phyloP scores from a whole-genome alignment of 371 early-diverging fungal genomes.

The Chytridium lagenaria region DNA sequence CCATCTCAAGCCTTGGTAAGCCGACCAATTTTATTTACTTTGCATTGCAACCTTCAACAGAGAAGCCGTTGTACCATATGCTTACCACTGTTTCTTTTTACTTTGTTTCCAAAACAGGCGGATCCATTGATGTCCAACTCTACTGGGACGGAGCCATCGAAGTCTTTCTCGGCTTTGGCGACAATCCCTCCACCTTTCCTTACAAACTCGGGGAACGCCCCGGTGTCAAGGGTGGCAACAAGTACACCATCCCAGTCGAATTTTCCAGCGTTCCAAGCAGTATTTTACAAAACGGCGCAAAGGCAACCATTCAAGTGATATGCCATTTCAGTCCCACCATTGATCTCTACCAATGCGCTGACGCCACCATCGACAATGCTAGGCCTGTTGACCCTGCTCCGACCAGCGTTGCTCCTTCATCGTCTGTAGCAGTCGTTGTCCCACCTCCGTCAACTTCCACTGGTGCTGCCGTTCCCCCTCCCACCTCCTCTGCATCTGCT shows the following conservation, averaged over 20 bases:
- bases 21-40: background rate
- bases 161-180: slow-evolving; percentile 30
- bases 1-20: background rate
- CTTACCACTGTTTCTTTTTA: too few relatives aligned
- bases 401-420: background rate
- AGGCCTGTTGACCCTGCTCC: background rate
- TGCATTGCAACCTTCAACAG: background rate
- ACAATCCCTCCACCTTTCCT: slow-evolving; percentile 24
- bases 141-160: slow-evolving; percentile 34
- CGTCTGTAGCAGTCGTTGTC: background rate
- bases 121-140: background rate
- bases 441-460: background rate
- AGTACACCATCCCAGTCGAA: slow-evolving; percentile 27
- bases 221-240: slow-evolving; percentile 8
- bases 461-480: background rate
- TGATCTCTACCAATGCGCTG: slow-evolving; percentile 22
- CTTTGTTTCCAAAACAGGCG: background rate
- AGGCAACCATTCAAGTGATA: slow-evolving; percentile 19
- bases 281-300: background rate
- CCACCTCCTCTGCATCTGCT: background rate
- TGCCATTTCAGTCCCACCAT: slow-evolving; percentile 25
- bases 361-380: background rate
- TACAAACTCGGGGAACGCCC: slow-evolving; percentile 22
- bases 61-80: too few relatives aligned
- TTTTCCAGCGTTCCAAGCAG: slow-evolving; percentile 10